Evolutionary conservation across 805 yeast species (phyloP).

Genomic region (Ogataea henricii): DNA sequence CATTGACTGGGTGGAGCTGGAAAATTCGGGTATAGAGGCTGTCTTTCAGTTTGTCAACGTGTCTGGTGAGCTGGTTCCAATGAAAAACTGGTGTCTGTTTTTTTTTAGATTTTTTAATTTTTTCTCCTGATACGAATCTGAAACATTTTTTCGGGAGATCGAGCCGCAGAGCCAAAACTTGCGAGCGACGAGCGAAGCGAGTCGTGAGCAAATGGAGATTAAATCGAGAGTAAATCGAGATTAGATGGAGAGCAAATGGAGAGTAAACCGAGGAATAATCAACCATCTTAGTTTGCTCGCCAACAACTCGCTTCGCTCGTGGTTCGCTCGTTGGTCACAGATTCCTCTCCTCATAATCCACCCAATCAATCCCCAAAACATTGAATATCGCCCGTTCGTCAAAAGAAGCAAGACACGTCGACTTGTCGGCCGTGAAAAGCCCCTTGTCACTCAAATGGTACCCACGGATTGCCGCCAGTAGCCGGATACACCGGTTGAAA

Average conservation of each 20-base stretch:
- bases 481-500: conserved; percentile 50
- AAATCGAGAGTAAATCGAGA: too few species aligned
- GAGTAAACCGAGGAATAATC: too few species aligned
- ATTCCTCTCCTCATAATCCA: conserved; percentile 24
- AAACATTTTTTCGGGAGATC: conserved; percentile 6
- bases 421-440: conserved; percentile 31
- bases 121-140: conserved; percentile 3
- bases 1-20: too few species aligned
- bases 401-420: conserved; percentile 41
- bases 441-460: conserved; percentile 45
- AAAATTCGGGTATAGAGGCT: not conserved
- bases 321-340: conserved; percentile 10
- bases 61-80: not conserved
- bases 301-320: not conserved
- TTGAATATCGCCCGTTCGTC: conserved; percentile 49
- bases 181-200: not conserved
- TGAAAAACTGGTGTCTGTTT: not conserved
- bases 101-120: not conserved
- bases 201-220: too few species aligned
- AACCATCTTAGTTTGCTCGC: not conserved
- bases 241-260: too few species aligned
- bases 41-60: not conserved
- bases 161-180: conserved; percentile 14
- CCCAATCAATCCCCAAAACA: conserved; percentile 40
- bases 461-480: conserved; percentile 43